Evolutionary conservation across 495 filamentous ascomycete species (phyloP), one percentile per base, ranked within the genome.

Genomic region (Penicillium cataractarum): DNA sequence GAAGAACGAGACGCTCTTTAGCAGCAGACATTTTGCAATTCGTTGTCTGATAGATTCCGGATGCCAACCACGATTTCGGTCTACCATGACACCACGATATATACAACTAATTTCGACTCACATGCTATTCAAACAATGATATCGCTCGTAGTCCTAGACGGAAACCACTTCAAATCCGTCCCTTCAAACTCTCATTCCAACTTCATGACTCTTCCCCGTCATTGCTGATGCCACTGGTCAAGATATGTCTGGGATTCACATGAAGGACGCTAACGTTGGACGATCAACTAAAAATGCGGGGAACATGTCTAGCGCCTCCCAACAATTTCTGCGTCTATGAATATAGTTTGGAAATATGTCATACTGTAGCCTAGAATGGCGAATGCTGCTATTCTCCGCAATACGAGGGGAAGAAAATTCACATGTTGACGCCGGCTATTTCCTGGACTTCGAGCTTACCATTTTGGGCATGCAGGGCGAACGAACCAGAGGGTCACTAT

Each of bases 401-500:
- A 17, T n/a, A 26, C n/a, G 39, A 44, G 27, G 48, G 29, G 35
- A 33, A 27, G 24, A 39, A 31, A n/a, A n/a, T n/a, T 64, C 61
- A 64, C 56, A 59, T 59, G 61, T 27, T 4, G 40, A 19, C 7
- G 9, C 33, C 50, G 50, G 29, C 29, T 19, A 49, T 50, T 22
- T 21, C 22, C 49, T 21, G 37, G 13, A 44, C 46, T 46, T 42
- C 33, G 21, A 35, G 58, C 58, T 55, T 58, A 55, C 63, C 24
- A 5, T 42, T 26, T 65, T 65, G 37, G 63, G 63, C n/a, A 65
- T 65, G 63, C 57, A 61, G 63, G 50, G 63, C 58, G 63, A 58
- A 26, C 54, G 26, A 33, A 58, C 60, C 46, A 51, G 48, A 17
- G 1, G 3, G 8, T 21, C 17, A 17, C 2, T n/a, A 6, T 21